A percentile compares a stretch with the other conserved stretches of the same genome.
These are phyloP conservation scores for Delonix regia DNA, from an alignment of 306 rosid genomes.

Conservation along the genomic window DNA sequence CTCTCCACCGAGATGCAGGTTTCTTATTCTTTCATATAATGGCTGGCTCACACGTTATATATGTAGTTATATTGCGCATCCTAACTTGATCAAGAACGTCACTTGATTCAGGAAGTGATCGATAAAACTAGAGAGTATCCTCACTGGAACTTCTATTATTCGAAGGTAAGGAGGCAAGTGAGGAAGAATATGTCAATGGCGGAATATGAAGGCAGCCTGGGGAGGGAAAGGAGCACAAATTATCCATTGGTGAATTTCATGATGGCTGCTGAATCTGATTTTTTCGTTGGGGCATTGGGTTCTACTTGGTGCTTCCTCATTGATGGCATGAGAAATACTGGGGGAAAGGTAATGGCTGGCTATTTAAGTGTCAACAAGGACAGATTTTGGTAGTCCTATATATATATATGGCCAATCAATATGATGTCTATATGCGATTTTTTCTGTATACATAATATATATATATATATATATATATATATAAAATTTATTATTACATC, in stretches of 20 bases:
- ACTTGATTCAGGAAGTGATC: conserved; percentile 65
- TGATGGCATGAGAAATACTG: conserved; percentile 91
- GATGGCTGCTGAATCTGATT: conserved; percentile 78
- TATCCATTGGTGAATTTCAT: conserved; percentile 76
- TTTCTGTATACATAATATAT: no score
- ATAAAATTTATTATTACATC: no score
- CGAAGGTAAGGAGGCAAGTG: conserved; percentile 62
- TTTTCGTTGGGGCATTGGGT: conserved; percentile 80
- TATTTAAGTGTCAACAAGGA: conserved; percentile 81
- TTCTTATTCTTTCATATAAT: no score
- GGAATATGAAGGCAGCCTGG: conserved; percentile 62
- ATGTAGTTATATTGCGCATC: no score
- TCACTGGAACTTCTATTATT: conserved; percentile 69
- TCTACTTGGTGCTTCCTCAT: conserved; percentile 82
- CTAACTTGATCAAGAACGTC: not conserved
- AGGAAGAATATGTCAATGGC: conserved; percentile 67
- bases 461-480: no score
- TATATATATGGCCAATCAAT: no score
- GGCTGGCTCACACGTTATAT: no score
- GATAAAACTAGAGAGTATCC: conserved; percentile 55
- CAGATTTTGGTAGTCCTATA: conserved; percentile 62
- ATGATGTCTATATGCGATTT: no score
- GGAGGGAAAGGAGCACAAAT: conserved; percentile 73
- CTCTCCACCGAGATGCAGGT: conserved; percentile 90
- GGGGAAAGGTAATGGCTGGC: conserved; percentile 82